Percentiles rank a stretch among this genome's conserved stretches.
phyloP scores from a whole-genome alignment of 164 flowering plant species.

The Kalanchoe fedtschenkoi region DNA sequence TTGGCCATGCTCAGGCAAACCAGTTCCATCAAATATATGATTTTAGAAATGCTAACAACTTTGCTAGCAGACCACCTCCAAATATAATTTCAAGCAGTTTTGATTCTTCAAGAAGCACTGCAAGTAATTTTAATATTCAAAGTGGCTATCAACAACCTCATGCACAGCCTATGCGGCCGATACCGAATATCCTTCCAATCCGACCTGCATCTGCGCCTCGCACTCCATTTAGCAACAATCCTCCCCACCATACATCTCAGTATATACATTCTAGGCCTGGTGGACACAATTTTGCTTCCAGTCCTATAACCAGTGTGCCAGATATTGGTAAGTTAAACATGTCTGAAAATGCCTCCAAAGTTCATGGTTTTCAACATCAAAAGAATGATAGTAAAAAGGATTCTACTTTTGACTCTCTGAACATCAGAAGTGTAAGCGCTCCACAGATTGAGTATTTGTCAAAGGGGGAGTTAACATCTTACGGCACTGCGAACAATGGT shows the following conservation, averaged over 20 bases:
- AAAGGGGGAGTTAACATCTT: conserved; percentile 10
- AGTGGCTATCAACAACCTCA: conserved; percentile 27
- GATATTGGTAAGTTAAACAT: conserved; percentile 42
- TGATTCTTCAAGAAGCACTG: conserved; percentile 28
- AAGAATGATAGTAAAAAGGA: conserved; percentile 23
- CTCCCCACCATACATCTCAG: conserved; percentile 21
- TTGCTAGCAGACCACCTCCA: conserved; percentile 24
- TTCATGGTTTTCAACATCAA: conserved; percentile 19
- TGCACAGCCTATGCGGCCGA: conserved; percentile 29
- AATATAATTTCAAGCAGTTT: conserved; percentile 20
- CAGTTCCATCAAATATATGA: conserved; percentile 44
- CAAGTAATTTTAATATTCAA: conserved; percentile 11
- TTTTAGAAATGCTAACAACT: conserved; percentile 17
- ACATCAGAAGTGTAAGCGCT: conserved; percentile 14
- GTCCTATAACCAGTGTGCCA: conserved; percentile 24
- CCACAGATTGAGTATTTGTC: conserved; percentile 20
- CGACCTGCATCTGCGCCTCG: conserved; percentile 30
- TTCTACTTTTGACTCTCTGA: conserved; percentile 13
- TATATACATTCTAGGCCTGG: conserved; percentile 29
- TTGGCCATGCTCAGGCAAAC: conserved; percentile 23
- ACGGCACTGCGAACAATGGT: conserved; percentile 17
- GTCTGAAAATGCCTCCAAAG: conserved; percentile 24
- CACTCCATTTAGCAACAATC: conserved; percentile 22
- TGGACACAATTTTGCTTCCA: conserved; percentile 23
- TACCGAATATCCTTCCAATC: conserved; percentile 20